phyloP scores from a whole-genome alignment of 2,329 filamentous ascomycete genomes.

The Aaosphaeria pasadenensis region DNA sequence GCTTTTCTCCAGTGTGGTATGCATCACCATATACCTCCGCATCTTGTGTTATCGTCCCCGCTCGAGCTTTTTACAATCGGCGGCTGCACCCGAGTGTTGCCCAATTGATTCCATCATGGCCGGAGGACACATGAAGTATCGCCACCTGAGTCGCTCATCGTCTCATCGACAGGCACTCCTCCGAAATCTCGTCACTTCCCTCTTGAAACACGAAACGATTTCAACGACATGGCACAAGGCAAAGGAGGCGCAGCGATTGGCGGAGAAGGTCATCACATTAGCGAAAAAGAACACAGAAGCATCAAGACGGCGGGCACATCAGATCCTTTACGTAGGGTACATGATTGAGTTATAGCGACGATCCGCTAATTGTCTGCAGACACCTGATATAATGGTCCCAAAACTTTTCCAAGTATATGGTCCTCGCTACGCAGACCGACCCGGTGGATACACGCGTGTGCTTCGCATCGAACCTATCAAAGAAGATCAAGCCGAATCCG shows the following conservation, averaged over 20 bases:
- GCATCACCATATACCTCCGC: neutral
- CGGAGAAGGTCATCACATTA: constrained; percentile 90
- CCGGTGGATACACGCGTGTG: constrained; percentile 93
- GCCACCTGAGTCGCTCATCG: constrained; percentile 81
- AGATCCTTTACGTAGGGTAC: constrained; percentile 79
- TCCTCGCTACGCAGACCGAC: constrained; percentile 72
- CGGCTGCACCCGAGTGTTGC: too few relatives aligned
- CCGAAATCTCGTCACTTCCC: constrained; percentile 91
- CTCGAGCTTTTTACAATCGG: too few relatives aligned
- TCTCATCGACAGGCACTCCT: constrained; percentile 88
- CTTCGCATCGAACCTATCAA: constrained; percentile 87
- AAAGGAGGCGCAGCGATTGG: constrained; percentile 91
- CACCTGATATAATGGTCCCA: constrained; percentile 66
- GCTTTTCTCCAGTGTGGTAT: neutral
- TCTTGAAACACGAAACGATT: constrained; percentile 91
- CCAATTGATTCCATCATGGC: constrained; percentile 59
- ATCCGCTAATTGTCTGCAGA: constrained; percentile 45
- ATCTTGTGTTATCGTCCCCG: too few relatives aligned
- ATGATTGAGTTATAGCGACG: neutral
- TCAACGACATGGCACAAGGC: constrained; percentile 94
- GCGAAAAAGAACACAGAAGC: constrained; percentile 92
- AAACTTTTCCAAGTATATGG: constrained; percentile 86
- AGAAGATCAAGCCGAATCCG: constrained; percentile 81
- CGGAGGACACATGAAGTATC: constrained; percentile 81
- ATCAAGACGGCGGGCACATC: constrained; percentile 68